These are phyloP conservation scores for Dictyostelium citrinum DNA, from an alignment of 78 protist genomes.

Conservation along the genomic window DNA sequence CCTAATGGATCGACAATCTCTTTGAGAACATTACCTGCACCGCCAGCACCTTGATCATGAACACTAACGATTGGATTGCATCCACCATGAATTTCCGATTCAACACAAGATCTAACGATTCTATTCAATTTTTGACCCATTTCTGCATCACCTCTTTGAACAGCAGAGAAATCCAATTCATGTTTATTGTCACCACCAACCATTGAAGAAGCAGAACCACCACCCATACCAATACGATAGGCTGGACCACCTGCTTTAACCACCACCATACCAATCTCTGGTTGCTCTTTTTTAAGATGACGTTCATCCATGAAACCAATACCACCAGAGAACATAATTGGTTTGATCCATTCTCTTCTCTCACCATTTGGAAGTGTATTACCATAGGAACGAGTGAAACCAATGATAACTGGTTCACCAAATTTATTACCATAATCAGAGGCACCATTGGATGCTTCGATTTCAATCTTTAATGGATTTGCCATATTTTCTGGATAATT, in stretches of 20 bases:
- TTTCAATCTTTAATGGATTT: constrained; percentile 86
- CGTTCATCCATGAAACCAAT: constrained; percentile 85
- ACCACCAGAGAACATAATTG: constrained; percentile 97
- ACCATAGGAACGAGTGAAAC: constrained; percentile 87
- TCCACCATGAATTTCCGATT: constrained; percentile 68
- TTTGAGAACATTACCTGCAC: constrained; percentile 90
- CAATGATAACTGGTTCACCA: constrained; percentile 91
- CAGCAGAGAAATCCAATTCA: constrained; percentile 94
- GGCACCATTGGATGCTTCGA: constrained; percentile 94
- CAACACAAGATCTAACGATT: constrained; percentile 89
- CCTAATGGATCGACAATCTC: constrained; percentile 90
- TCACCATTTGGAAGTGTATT: constrained; percentile 62
- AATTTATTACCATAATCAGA: constrained; percentile 94
- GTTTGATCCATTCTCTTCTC: constrained; percentile 93
- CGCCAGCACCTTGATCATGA: constrained; percentile 94
- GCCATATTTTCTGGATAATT: constrained; percentile 84
- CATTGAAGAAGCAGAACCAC: constrained; percentile 95
- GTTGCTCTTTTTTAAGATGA: constrained; percentile 69
- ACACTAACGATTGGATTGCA: constrained; percentile 90
- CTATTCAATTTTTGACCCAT: constrained; percentile 92
- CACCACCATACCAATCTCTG: constrained; percentile 84
- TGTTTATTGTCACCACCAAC: constrained; percentile 82
- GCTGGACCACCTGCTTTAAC: constrained; percentile 97
- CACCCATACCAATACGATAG: constrained; percentile 95
- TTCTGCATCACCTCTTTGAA: constrained; percentile 96